phyloP scores from a whole-genome alignment of 176 grass and related monocot species.

The Secale cereale region DNA sequence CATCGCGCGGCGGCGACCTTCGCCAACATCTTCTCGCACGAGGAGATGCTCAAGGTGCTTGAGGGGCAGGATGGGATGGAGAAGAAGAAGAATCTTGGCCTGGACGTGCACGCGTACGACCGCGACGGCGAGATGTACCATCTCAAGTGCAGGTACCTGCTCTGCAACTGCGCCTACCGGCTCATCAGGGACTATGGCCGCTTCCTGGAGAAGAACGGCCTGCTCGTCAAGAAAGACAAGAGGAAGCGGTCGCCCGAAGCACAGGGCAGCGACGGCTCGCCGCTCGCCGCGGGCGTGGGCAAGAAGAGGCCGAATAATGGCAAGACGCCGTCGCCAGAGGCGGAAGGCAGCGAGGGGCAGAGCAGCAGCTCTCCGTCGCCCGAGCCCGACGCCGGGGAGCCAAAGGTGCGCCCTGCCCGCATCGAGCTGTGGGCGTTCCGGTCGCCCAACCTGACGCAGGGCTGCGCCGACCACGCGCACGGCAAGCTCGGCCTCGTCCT shows the following conservation, averaged over 20 bases:
- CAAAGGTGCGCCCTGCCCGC: background rate
- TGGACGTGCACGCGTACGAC: background rate
- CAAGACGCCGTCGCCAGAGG: background rate
- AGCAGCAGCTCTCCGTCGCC: background rate
- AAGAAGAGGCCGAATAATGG: background rate
- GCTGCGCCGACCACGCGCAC: background rate
- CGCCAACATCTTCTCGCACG: background rate
- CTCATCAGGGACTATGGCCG: accelerated
- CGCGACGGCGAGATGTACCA: background rate
- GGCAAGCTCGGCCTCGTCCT: background rate
- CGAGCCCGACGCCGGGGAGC: background rate
- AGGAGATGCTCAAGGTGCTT: background rate
- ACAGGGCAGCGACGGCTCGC: too few relatives aligned
- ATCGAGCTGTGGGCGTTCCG: constrained; percentile 6
- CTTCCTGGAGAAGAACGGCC: background rate
- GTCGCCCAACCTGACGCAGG: background rate
- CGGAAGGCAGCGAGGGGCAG: background rate
- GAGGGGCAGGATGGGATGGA: background rate
- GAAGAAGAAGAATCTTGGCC: background rate
- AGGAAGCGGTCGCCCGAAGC: too few relatives aligned
- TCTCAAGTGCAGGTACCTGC: background rate
- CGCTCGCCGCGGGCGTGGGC: too few relatives aligned
- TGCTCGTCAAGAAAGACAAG: background rate
- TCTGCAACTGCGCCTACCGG: background rate
- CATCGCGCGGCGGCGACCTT: background rate